Conservation (phyloP, 148 eudicot species). For the Cornus florida region DNA sequence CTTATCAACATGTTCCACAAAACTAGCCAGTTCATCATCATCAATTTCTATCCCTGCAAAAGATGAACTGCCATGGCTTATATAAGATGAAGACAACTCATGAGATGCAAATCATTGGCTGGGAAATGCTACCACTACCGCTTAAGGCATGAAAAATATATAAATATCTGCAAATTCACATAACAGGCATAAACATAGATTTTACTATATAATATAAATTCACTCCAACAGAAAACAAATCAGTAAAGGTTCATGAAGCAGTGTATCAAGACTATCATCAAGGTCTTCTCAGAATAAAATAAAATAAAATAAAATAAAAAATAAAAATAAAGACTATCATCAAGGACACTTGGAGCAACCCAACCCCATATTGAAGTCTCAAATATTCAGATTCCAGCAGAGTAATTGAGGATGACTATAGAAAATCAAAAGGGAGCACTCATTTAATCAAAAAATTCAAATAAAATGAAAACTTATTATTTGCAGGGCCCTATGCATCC, state of each 20-base stretch:
- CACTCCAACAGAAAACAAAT: no score
- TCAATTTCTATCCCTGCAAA: constrained; percentile 86
- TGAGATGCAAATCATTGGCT: neutral
- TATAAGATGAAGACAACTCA: constrained; percentile 61
- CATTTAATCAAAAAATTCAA: neutral
- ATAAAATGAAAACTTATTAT: neutral
- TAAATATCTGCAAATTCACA: neutral
- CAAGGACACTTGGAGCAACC: no score
- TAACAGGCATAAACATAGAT: neutral
- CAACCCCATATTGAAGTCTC: no score
- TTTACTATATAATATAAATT: neutral
- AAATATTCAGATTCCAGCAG: neutral
- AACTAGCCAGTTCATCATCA: constrained; percentile 87
- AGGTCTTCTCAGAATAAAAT: no score
- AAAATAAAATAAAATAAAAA: no score
- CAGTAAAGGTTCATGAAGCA: neutral
- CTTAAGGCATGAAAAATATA: neutral
- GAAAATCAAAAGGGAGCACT: neutral
- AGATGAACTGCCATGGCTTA: constrained; percentile 79
- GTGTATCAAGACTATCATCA: neutral
- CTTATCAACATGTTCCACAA: constrained; percentile 94
- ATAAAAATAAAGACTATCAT: no score
- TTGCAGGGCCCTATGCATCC: neutral
- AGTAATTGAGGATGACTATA: neutral
- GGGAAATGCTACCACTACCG: constrained; percentile 1